Percentiles rank a stretch among this genome's conserved stretches.
These are phyloP conservation scores for Arthonia radiata DNA, from an alignment of 495 filamentous ascomycete species.

Conservation along the genomic window DNA sequence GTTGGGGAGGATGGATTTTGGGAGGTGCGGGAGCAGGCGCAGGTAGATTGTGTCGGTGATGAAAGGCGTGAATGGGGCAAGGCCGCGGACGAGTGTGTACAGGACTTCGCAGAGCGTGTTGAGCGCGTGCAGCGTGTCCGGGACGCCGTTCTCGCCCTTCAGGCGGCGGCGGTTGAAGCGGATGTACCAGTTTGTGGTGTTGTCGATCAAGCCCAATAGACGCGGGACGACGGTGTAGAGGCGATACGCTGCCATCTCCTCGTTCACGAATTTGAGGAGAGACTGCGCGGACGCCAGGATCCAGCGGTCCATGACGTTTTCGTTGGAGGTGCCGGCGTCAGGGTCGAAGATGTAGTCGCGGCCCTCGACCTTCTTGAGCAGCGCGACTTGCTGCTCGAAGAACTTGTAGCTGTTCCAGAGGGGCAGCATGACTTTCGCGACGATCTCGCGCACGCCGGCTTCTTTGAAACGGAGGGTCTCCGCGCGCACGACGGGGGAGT, in stretches of 20 bases:
- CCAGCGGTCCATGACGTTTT: conserved; percentile 94
- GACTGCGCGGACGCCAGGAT: conserved; percentile 85
- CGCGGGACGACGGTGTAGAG: conserved; percentile 87
- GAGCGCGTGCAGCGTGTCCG: conserved; percentile 74
- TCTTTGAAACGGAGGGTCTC: conserved; percentile 87
- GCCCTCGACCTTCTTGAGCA: conserved; percentile 71
- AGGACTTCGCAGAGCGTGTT: conserved; percentile 95
- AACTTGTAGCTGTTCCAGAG: conserved; percentile 98
- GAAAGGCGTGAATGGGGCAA: conserved; percentile 93
- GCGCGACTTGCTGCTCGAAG: conserved; percentile 81
- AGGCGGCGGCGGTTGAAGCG: conserved; percentile 91
- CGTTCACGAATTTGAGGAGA: conserved; percentile 74
- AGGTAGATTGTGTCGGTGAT: conserved; percentile 85
- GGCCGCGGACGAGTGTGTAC: conserved; percentile 60
- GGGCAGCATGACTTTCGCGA: conserved; percentile 77
- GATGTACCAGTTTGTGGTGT: conserved; percentile 98
- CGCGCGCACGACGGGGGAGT: conserved; percentile 85
- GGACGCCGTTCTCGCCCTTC: conserved; percentile 73
- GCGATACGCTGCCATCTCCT: conserved; percentile 70
- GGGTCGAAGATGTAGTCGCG: conserved; percentile 64
- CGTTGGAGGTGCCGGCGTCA: conserved; percentile 43
- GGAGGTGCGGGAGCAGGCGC: conserved; percentile 59
- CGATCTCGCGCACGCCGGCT: conserved; percentile 79
- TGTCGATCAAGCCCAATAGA: conserved; percentile 70
- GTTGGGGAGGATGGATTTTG: conserved; percentile 31